Conservation (phyloP, 1,139 yeast species). For the Magnusiomyces magnusii region DNA sequence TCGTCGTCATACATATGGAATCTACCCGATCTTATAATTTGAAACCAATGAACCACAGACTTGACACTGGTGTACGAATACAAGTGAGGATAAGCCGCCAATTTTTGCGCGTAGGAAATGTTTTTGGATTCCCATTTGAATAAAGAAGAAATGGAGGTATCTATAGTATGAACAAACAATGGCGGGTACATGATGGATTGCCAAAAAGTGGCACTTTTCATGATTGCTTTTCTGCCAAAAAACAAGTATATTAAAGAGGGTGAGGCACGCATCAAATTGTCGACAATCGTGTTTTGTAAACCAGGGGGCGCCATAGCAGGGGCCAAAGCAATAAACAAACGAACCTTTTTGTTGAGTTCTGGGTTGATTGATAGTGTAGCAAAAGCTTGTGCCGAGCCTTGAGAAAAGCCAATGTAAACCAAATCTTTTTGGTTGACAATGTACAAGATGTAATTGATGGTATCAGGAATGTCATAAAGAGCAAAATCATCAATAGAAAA, state of each 20-base stretch:
- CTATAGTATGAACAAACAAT: slow-evolving; percentile 65
- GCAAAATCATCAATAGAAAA: slow-evolving; percentile 84
- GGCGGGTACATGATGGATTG: slow-evolving; percentile 77
- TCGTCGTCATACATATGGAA: slow-evolving; percentile 86
- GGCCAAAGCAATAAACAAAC: slow-evolving; percentile 69
- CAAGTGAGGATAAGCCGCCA: slow-evolving; percentile 70
- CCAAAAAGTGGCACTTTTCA: slow-evolving; percentile 82
- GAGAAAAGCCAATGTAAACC: slow-evolving; percentile 78
- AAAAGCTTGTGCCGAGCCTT: slow-evolving; percentile 88
- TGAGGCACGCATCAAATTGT: slow-evolving; percentile 66
- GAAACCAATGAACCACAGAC: slow-evolving; percentile 95
- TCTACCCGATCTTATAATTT: slow-evolving; percentile 67
- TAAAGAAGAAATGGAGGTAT: slow-evolving; percentile 53
- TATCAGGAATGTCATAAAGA: slow-evolving; percentile 69
- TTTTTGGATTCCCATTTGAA: slow-evolving; percentile 75
- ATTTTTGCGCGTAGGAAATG: slow-evolving; percentile 63
- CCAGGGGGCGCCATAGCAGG: slow-evolving; percentile 96
- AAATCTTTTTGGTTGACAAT: slow-evolving; percentile 40
- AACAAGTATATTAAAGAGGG: slow-evolving; percentile 67
- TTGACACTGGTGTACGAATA: slow-evolving; percentile 90
- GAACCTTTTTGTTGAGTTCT: slow-evolving; percentile 58
- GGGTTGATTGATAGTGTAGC: slow-evolving; percentile 71
- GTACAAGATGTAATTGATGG: slow-evolving; percentile 53
- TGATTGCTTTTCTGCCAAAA: slow-evolving; percentile 65
- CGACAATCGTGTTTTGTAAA: slow-evolving; percentile 64